phyloP scores from a whole-genome alignment of 2,329 filamentous ascomycete species.

The Penicillium occitanis region DNA sequence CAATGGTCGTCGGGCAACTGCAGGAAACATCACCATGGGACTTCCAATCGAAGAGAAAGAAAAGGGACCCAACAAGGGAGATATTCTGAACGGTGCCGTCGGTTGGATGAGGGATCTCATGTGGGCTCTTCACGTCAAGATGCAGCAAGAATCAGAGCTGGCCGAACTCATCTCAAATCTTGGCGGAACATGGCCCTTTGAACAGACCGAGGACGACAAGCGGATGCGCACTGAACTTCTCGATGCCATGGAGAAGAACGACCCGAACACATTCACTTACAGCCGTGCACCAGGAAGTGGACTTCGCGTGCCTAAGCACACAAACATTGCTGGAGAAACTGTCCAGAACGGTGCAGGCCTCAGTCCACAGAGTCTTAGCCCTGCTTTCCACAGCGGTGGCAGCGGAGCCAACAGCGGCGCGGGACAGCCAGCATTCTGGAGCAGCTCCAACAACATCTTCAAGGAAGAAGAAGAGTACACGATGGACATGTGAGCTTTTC shows the following conservation, averaged over 20 bases:
- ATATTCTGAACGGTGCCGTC: constrained; percentile 94
- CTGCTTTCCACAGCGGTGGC: constrained; percentile 69
- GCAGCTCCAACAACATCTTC: constrained; percentile 60
- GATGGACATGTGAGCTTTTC: constrained; percentile 62
- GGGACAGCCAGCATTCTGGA: constrained; percentile 57
- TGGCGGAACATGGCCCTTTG: constrained; percentile 74
- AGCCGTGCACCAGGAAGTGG: constrained; percentile 79
- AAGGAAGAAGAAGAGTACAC: constrained; percentile 94
- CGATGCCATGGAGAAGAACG: constrained; percentile 81
- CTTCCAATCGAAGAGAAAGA: constrained; percentile 95
- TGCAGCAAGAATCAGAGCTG: constrained; percentile 85
- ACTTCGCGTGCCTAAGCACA: constrained; percentile 87
- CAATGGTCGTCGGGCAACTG: constrained; percentile 74
- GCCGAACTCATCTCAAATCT: constrained; percentile 71
- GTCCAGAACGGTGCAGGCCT: constrained; percentile 53
- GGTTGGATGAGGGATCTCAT: constrained; percentile 97
- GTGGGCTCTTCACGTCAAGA: constrained; percentile 90
- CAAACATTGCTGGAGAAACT: constrained; percentile 82
- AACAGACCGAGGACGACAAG: constrained; percentile 85
- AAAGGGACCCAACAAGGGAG: constrained; percentile 97
- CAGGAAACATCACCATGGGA: constrained; percentile 85
- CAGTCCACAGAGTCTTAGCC: constrained; percentile 62
- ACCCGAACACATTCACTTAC: constrained; percentile 74
- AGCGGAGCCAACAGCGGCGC: constrained; percentile 57
- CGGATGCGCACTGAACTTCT: constrained; percentile 93